Evolutionary conservation across 75 land plant genomes (phyloP).

Genomic region (Pseudotsuga menziesii): DNA sequence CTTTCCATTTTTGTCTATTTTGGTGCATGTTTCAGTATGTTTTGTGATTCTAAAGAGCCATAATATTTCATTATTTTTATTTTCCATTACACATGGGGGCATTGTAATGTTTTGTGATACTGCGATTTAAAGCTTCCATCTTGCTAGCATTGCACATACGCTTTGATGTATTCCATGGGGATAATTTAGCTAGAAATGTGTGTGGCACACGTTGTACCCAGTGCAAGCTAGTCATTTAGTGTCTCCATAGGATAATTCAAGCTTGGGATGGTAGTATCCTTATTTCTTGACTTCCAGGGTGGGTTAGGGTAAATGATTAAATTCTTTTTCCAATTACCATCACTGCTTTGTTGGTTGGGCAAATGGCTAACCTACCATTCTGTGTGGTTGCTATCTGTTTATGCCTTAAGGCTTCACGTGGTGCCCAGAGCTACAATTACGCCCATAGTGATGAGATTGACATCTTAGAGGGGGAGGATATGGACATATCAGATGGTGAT

Average conservation of each 20-base stretch:
- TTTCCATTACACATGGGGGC: not conserved
- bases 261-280: not conserved
- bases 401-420: slow-evolving; percentile 28
- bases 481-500: slow-evolving; percentile 70
- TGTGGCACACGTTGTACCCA: not conserved
- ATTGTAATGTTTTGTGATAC: not conserved
- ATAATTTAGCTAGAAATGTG: not conserved
- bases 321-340: not conserved
- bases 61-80: not conserved
- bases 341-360: not conserved
- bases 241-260: not conserved
- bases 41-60: not conserved
- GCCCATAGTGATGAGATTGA: slow-evolving; percentile 8
- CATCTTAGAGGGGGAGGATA: slow-evolving; percentile 35
- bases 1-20: not conserved
- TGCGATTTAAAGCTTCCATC: not conserved
- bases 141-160: not conserved
- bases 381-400: slow-evolving; percentile 1
- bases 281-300: not conserved
- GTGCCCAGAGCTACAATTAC: slow-evolving; percentile 12
- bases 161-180: not conserved
- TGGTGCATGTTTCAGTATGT: not conserved
- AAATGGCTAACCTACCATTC: not conserved
- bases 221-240: too few relatives aligned
- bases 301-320: not conserved